A percentile compares a stretch with the other conserved stretches of the same genome.
Conservation (phyloP, 139 green algal genomes). For the Micractinium sp. region DNA sequence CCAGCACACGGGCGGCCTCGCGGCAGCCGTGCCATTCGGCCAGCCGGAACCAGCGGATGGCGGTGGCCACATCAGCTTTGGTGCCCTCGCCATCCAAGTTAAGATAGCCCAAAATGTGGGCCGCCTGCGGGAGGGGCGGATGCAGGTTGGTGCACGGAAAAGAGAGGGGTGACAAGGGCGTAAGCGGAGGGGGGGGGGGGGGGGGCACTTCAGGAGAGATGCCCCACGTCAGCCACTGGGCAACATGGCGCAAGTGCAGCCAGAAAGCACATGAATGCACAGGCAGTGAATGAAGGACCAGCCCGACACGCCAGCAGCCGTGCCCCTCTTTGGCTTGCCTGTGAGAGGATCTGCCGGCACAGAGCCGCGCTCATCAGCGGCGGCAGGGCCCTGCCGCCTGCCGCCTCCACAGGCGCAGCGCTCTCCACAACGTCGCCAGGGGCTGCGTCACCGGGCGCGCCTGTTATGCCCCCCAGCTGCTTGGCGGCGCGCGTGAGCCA, state of each 20-base stretch:
- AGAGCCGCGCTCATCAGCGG: neutral
- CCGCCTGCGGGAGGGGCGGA: neutral
- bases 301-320: neutral
- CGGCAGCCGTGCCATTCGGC: slow-evolving; percentile 28
- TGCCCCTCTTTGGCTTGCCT: neutral
- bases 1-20: slow-evolving; percentile 45
- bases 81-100: slow-evolving; percentile 52
- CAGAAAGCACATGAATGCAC: neutral
- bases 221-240: neutral
- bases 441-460: neutral
- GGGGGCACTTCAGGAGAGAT: neutral
- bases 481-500: slow-evolving; percentile 11
- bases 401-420: neutral
- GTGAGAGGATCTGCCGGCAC: neutral
- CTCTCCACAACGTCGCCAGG: neutral
- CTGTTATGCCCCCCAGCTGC: neutral
- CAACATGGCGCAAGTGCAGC: neutral
- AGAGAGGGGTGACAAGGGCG: neutral
- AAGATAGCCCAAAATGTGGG: slow-evolving; percentile 45
- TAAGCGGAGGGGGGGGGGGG: neutral
- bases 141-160: neutral
- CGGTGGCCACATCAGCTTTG: slow-evolving; percentile 14
- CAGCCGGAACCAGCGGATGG: slow-evolving; percentile 47
- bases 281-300: neutral
- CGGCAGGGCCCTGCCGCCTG: neutral